A percentile compares a stretch with the other conserved stretches of the same genome.
phyloP scores from a whole-genome alignment of 1,284 basidiomycete genomes.

The Ceratobasidium papillatum region DNA sequence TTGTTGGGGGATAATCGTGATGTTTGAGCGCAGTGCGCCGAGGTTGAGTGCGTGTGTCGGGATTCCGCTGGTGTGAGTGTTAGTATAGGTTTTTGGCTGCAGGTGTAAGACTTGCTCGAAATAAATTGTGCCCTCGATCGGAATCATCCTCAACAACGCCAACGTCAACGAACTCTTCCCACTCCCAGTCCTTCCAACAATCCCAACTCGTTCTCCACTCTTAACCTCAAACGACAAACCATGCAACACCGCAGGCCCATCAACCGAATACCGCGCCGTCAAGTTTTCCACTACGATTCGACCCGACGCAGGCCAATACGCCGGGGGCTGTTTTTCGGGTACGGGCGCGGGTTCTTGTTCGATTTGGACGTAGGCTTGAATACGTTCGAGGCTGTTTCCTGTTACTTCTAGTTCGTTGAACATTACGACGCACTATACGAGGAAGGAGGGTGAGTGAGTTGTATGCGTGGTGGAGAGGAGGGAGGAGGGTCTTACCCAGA shows the following conservation, averaged over 20 bases:
- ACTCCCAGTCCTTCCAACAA: slow-evolving; percentile 77
- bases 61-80: slow-evolving; percentile 45
- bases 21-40: slow-evolving; percentile 60
- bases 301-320: slow-evolving; percentile 81
- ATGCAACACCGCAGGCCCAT: slow-evolving; percentile 62
- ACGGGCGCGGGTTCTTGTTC: slow-evolving; percentile 71
- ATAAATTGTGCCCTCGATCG: slow-evolving; percentile 53
- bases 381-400: slow-evolving; percentile 71
- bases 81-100: neutral
- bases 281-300: slow-evolving; percentile 69
- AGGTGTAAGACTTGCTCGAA: slow-evolving; percentile 50
- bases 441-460: neutral
- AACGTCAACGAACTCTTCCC: slow-evolving; percentile 57
- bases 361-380: slow-evolving; percentile 74
- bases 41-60: slow-evolving; percentile 62
- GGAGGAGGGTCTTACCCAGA: slow-evolving; percentile 22
- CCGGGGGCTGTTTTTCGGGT: slow-evolving; percentile 65
- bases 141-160: slow-evolving; percentile 56
- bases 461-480: neutral
- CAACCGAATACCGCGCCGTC: slow-evolving; percentile 62
- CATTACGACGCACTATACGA: slow-evolving; percentile 48
- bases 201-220: slow-evolving; percentile 69
- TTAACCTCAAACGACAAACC: slow-evolving; percentile 64
- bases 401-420: slow-evolving; percentile 56
- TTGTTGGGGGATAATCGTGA: slow-evolving; percentile 51